Base-by-base conservation (phyloP, 768 basidiomycete species). In the Rossbeevera mucosa region DNA sequence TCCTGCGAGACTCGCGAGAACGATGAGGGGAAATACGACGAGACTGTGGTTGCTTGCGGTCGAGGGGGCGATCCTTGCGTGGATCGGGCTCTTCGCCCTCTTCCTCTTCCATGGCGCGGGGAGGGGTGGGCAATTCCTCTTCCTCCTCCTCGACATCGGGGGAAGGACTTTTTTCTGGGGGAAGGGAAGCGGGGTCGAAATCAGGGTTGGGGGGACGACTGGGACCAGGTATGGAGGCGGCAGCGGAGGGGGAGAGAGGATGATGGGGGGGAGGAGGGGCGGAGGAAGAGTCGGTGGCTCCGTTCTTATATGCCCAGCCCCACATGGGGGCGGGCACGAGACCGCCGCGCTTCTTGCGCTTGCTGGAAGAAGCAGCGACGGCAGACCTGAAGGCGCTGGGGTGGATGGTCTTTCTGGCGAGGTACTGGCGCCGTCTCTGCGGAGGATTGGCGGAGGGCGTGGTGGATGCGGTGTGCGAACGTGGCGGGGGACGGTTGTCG, bases 321-420 rank as follows among this genome's bases (percentile, higher is more conserved):
- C 89, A 91, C 87, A 91, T 91, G 49, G 81, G 81, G 30, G 83
- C 83, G 25, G 89, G 87, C 1, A 88, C 83, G 54, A 89, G 75
- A 50, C 83, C 85, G 60, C 83, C 80, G 47, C 83, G 78, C 62
- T 81, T 80, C 66, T 73, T 77, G 56, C 76, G 69, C 13, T 71
- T 71, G 47, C 56, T 64, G 4, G 51, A 56, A 7, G 58, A 48
- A 14, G 66, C 40, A 2, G 46, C 21, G 14, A 41, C 42, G n/a
- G 44, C 46, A 6, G 59, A 21, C 38, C 49, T 55, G 31, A 45
- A 36, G 8, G 49, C 44, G 29, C 38, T 31, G n/a, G 47, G 7
- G 49, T 44, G 31, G 5, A 47, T 21, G 2, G 55, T 41, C 33
- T 53, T 63, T 9, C 58, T 46, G n/a, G 41, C 22, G 36, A 38